Evolutionary conservation across 208 protist genomes (phyloP).

Genomic region (Leishmania aethiopica): DNA sequence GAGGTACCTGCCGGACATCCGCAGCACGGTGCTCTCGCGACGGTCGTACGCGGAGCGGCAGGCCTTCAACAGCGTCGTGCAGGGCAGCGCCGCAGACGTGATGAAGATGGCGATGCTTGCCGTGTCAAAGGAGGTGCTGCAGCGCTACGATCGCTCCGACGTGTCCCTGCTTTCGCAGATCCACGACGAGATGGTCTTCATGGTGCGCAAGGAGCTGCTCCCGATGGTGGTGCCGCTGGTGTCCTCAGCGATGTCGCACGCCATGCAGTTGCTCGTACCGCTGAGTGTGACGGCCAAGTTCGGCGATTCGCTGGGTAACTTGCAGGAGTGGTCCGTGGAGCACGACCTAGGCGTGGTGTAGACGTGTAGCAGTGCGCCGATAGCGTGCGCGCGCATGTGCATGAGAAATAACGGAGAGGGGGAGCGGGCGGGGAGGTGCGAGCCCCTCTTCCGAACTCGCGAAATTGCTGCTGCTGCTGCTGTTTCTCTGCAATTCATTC

Average conservation of each 20-base stretch:
- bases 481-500: background rate
- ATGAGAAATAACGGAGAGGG: background rate
- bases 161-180: slow-evolving; percentile 66
- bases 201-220: slow-evolving; percentile 44
- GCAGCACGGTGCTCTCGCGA: slow-evolving; percentile 54
- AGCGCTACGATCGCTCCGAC: slow-evolving; percentile 39
- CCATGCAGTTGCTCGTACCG: slow-evolving; percentile 75
- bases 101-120: slow-evolving; percentile 91
- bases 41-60: slow-evolving; percentile 85
- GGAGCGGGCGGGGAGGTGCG: background rate
- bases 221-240: slow-evolving; percentile 49
- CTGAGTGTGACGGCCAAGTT: slow-evolving; percentile 68
- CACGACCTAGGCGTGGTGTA: slow-evolving; percentile 68
- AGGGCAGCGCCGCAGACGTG: slow-evolving; percentile 89
- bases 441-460: background rate
- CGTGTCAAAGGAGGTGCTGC: slow-evolving; percentile 70
- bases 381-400: background rate
- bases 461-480: slow-evolving; percentile 2
- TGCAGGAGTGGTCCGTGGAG: slow-evolving; percentile 79
- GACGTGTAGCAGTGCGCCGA: background rate
- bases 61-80: slow-evolving; percentile 92
- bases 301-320: slow-evolving; percentile 65
- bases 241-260: slow-evolving; percentile 41
- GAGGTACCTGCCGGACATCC: slow-evolving; percentile 74
- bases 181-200: slow-evolving; percentile 90